Evolutionary conservation across 768 basidiomycete genomes (phyloP), one percentile per base, ranked within the genome.

Genomic region (Lyophyllum atratum): DNA sequence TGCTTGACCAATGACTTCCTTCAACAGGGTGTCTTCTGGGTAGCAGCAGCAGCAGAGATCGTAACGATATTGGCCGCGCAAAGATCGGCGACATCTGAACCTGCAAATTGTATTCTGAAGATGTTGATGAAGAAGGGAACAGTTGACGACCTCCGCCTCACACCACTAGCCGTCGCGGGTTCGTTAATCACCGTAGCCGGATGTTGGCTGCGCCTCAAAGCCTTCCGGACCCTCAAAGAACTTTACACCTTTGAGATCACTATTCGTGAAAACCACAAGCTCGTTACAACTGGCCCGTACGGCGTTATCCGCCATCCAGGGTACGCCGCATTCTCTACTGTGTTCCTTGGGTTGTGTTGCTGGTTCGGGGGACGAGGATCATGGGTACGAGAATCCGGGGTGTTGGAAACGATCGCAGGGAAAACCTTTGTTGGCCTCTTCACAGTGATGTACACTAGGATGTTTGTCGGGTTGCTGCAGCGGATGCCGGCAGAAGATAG

Each of bases 281-380:
- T 80, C 24, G 61, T 80, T 46, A 76, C 72, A 3, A 56, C 60
- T 9, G 77, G 77, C 0, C 77, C 77, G 7, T 80, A 80, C 59
- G 56, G 68, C 25, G 46, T 67, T 39, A 75, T 78, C n/a, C 74
- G 76, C 19, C 77, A 79, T 55, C 77, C 77, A n/a, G 64, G 64
- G 26, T 77, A 77, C 59, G 58, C 49, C 11, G 63, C 52, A 8
- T 1, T 22, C 12, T n/a, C 54, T 7, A 12, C 43, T 2, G 25
- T 54, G 14, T 54, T 46, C 22, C 9, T 59, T 9, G 61, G 61
- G 12, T 9, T 53, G n/a, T 12, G 46, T 26, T 51, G 37, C 26
- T 62, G 58, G 58, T 56, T 45, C 49, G 46, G 24, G 2, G 14
- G 21, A 12, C 43, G 21, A 4, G 56, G 55, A 15, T 54, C 56